These are phyloP conservation scores for Cordyceps fumosorosea DNA, from an alignment of 2,329 filamentous ascomycete species.

Conservation along the genomic window DNA sequence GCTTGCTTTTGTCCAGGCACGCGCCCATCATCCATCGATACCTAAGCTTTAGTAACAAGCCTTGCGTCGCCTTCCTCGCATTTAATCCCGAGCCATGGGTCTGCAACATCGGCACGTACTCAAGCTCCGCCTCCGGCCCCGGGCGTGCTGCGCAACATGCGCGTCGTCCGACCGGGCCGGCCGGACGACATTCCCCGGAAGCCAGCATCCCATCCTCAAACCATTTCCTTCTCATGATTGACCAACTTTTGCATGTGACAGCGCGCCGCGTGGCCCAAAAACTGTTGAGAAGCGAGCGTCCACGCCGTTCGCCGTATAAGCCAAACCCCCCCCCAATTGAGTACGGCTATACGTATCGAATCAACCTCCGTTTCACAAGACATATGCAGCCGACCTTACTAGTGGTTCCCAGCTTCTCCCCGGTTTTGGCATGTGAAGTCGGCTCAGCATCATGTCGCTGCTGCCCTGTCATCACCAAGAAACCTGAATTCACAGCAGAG, in stretches of 20 bases:
- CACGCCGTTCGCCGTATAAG: neutral
- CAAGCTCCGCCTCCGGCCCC: no score
- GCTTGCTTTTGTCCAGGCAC: neutral
- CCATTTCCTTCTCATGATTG: neutral
- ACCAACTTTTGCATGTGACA: slow-evolving; percentile 2
- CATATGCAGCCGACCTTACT: neutral
- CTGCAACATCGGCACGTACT: neutral
- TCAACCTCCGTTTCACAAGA: neutral
- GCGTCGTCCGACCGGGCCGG: neutral
- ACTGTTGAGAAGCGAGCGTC: slow-evolving; percentile 1
- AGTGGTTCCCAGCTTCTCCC: no score
- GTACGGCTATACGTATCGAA: neutral
- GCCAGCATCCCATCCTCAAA: neutral
- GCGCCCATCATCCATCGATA: no score
- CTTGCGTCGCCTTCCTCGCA: no score
- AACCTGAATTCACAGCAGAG: neutral
- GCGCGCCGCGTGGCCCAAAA: neutral
- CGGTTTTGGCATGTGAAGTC: slow-evolving; percentile 1
- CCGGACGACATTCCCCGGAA: neutral
- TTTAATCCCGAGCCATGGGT: no score
- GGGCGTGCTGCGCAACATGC: neutral
- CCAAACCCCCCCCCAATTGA: neutral
- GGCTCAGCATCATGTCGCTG: neutral
- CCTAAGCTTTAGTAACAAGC: no score
- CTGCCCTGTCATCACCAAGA: neutral